These are phyloP conservation scores for Rhizophagus prolifer DNA, from an alignment of 192 early-diverging fungal genomes.

Conservation along the genomic window DNA sequence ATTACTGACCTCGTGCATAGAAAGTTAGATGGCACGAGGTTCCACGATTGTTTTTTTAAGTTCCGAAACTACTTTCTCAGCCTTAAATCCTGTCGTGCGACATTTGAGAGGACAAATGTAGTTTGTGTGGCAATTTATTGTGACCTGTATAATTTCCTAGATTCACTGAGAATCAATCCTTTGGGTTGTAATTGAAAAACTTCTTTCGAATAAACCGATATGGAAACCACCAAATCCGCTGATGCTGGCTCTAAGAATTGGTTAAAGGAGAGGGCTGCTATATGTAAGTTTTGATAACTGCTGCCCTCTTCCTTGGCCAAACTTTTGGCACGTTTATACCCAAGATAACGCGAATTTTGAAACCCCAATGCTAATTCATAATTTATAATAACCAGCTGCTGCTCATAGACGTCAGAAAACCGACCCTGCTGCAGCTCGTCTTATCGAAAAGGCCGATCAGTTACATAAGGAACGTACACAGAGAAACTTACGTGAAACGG, in stretches of 20 bases:
- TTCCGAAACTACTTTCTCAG: background rate
- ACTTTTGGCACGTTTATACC: background rate
- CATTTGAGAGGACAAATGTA: background rate
- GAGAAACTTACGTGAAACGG: slow-evolving; percentile 5
- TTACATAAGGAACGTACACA: slow-evolving; percentile 30
- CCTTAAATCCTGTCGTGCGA: background rate
- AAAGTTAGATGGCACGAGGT: background rate
- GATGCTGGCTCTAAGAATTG: slow-evolving; percentile 32
- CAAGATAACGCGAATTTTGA: background rate
- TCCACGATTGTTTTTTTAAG: background rate
- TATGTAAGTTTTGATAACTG: slow-evolving; percentile 23
- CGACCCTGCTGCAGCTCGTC: slow-evolving; percentile 25
- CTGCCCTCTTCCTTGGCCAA: background rate
- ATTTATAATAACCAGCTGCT: slow-evolving; percentile 11
- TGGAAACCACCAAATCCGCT: slow-evolving; percentile 14
- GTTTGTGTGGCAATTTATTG: background rate
- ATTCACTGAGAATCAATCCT: background rate
- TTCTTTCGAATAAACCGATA: background rate
- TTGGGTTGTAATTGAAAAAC: background rate
- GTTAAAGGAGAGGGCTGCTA: slow-evolving; percentile 31
- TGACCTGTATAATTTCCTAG: background rate
- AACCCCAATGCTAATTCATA: background rate
- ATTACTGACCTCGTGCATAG: too few species aligned
- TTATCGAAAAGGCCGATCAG: slow-evolving; percentile 32
- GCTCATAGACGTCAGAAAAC: slow-evolving; percentile 32